These are phyloP conservation scores for Entomortierella lignicola DNA, from an alignment of 192 early-diverging fungal species.

Conservation along the genomic window DNA sequence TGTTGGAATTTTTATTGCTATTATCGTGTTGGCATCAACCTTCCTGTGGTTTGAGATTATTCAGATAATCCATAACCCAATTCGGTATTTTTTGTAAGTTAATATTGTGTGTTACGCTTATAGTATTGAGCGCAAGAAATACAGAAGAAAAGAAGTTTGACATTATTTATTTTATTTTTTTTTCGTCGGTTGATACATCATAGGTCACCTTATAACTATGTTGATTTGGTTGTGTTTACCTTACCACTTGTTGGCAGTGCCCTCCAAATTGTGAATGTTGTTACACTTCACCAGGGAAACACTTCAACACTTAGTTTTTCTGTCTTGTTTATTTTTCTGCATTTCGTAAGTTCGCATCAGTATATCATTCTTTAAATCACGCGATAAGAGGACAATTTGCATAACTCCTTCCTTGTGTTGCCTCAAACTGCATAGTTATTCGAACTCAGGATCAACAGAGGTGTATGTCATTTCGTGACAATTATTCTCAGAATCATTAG, in stretches of 20 bases:
- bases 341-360: conserved; percentile 1
- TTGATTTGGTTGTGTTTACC: background rate
- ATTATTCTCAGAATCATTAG: conserved; percentile 8
- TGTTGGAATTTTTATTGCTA: conserved; percentile 12
- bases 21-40: background rate
- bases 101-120: background rate
- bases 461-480: conserved; percentile 17
- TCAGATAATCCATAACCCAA: background rate
- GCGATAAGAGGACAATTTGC: background rate
- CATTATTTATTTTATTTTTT: no score
- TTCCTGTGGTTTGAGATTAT: conserved; percentile 26
- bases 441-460: conserved; percentile 16
- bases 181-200: no score
- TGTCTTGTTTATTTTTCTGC: conserved; percentile 2
- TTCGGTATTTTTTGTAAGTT: background rate
- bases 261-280: background rate
- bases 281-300: background rate
- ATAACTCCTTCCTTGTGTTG: background rate
- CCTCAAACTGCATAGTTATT: conserved; percentile 8
- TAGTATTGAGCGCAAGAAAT: no score
- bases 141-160: no score
- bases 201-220: conserved; percentile 15
- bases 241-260: background rate
- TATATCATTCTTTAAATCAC: background rate
- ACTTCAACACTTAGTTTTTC: conserved; percentile 3